These are phyloP conservation scores for Ceratocystis cubensis DNA, from an alignment of 2,329 filamentous ascomycete genomes.

Conservation along the genomic window DNA sequence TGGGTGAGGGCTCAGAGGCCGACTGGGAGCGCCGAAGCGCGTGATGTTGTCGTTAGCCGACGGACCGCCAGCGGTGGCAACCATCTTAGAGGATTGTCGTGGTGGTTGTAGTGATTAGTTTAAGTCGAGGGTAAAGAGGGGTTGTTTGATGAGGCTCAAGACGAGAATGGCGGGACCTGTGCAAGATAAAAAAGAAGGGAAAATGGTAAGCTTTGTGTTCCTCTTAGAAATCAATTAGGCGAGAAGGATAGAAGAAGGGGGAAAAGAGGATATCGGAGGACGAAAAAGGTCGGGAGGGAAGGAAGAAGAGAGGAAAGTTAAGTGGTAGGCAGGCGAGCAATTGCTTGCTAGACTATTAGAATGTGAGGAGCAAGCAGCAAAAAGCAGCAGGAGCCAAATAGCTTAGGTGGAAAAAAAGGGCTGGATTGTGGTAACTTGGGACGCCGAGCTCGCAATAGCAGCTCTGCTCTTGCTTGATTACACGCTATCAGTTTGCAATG, in stretches of 20 bases:
- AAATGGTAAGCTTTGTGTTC: constrained; percentile 10
- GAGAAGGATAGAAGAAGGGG: constrained; percentile 10
- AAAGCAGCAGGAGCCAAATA: not conserved
- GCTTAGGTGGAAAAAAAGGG: not conserved
- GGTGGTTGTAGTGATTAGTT: not conserved
- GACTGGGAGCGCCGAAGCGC: constrained; percentile 85
- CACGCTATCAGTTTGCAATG: not conserved
- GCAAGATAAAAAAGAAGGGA: constrained; percentile 19
- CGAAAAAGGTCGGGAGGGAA: constrained; percentile 12
- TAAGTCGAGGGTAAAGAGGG: constrained; percentile 7
- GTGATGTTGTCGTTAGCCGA: constrained; percentile 98
- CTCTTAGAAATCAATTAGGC: constrained; percentile 7
- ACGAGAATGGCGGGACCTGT: constrained; percentile 15
- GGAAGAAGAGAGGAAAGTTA: not conserved
- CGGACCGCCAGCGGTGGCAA: constrained; percentile 37
- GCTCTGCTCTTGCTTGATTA: not conserved
- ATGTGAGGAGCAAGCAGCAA: not conserved
- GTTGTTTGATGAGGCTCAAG: constrained; percentile 11
- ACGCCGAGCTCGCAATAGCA: constrained; percentile 7
- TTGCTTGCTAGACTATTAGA: not conserved
- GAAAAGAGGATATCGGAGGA: constrained; percentile 12
- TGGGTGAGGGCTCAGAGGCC: constrained; percentile 77
- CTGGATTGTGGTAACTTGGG: not conserved
- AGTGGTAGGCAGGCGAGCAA: not conserved
- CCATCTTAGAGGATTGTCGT: constrained; percentile 17